Base-by-base conservation (phyloP, 2,329 filamentous ascomycete genomes). In the Fusarium chuoi region DNA sequence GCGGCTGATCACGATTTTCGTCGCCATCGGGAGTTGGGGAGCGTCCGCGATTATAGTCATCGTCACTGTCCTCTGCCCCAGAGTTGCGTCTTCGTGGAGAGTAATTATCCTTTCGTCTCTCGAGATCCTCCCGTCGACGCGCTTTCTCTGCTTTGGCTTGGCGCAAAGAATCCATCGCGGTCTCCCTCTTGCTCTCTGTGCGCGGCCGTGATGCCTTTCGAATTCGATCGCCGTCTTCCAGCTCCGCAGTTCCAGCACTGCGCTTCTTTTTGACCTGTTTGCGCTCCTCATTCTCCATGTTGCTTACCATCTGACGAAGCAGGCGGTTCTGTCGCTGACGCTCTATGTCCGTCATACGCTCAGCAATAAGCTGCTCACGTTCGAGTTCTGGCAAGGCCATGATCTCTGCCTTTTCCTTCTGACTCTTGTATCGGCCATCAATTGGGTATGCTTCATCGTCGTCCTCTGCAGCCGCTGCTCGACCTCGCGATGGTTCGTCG, bases 351-450 rank as follows among this genome's bases (percentile, higher is more conserved):
- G 94, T 91, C 41, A 93, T 92, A 74, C 96, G 94, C 76, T 97
- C 94, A 26, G 95, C 96, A 12, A 99, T 89, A 49, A 98, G 92
- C 80, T 94, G 91, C 82, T 99, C 96, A 71, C 96, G 93, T 80
- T 97, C 92, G 58, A 98, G 92, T 84, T 98, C 95, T 36, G 95
- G 92, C 89, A 98, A 91, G 64, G 87, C 89, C 88, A 96, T 91
- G 71, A 99, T 96, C 58, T 93, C 87, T 13, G 88, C 88, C 82
- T 94, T 95, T 79, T 96, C 94, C 44, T 90, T 87, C 49, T 90
- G 87, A 75, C 90, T 93, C 77, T 90, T 89, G 81, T 94, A 96
- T 78, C 96, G 91, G 77, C 96, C 95, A 74, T 99, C 96, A 71
- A 98, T 89, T 0, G 96, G 95, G 80, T 97, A 96, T 63, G 92